Evolutionary conservation across 345 rosid species (phyloP).

Genomic region (Rhodamnia argentea): DNA sequence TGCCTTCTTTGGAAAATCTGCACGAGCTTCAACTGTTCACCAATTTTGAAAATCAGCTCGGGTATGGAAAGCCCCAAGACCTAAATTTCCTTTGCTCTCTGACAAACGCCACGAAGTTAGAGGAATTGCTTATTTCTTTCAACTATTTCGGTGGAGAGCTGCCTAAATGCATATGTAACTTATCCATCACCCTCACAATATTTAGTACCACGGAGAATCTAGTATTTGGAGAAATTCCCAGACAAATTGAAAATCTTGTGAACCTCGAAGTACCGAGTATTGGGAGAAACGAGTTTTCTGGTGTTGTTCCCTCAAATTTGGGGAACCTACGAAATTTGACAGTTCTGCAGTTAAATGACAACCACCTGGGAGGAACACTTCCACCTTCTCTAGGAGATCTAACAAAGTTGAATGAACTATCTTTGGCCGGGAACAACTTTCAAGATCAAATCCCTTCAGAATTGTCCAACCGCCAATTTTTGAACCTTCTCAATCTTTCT

Average conservation of each 20-base stretch:
- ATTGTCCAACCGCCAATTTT: not conserved
- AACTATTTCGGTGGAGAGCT: not conserved
- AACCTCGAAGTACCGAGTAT: not conserved
- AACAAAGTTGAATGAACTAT: not conserved
- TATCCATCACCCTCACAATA: not conserved
- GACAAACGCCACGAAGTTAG: not conserved
- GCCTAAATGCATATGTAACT: not conserved
- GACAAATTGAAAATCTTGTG: not conserved
- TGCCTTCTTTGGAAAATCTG: conserved; percentile 5
- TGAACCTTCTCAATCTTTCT: not conserved
- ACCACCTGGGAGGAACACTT: not conserved
- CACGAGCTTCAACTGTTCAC: not conserved
- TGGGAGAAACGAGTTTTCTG: not conserved
- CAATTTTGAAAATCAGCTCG: not conserved
- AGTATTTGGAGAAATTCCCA: not conserved
- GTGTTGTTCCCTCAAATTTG: not conserved
- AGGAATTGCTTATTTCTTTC: rapidly evolving
- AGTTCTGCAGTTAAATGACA: not conserved
- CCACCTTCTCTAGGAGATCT: not conserved
- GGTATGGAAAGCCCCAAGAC: not conserved
- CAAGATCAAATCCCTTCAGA: not conserved
- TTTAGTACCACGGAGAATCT: not conserved
- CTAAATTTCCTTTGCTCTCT: not conserved
- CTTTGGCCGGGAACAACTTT: not conserved
- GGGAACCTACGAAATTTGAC: not conserved